These are phyloP conservation scores for Hyaloperonospora brassicae DNA, from an alignment of 352 stramenopile species.

Conservation along the genomic window DNA sequence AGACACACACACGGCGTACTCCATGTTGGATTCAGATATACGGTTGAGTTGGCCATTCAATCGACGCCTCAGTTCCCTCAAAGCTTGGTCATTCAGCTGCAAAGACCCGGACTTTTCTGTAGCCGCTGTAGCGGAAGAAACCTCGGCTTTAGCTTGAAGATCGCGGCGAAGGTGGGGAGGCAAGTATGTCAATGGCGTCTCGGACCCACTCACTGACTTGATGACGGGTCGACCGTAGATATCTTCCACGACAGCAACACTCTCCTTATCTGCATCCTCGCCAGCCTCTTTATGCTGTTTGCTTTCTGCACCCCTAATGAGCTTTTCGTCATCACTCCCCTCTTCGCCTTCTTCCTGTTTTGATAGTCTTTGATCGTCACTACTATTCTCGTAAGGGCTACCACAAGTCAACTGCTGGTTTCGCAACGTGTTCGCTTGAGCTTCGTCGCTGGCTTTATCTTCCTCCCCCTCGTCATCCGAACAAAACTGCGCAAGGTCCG, in stretches of 20 bases:
- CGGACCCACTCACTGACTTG: slow-evolving; percentile 30
- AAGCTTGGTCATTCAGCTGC: slow-evolving; percentile 63
- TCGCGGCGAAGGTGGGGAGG: slow-evolving; percentile 81
- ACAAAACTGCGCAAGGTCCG: slow-evolving; percentile 56
- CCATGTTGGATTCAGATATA: slow-evolving; percentile 88
- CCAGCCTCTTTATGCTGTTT: slow-evolving; percentile 3
- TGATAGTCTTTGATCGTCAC: slow-evolving; percentile 16
- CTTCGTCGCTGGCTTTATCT: slow-evolving; percentile 33
- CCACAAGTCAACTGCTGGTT: slow-evolving; percentile 35
- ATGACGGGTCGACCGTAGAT: slow-evolving; percentile 78
- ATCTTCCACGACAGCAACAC: slow-evolving; percentile 58
- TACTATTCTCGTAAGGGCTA: slow-evolving; percentile 7
- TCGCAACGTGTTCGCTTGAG: slow-evolving; percentile 40
- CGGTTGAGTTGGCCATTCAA: slow-evolving; percentile 89
- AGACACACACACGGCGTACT: slow-evolving; percentile 29
- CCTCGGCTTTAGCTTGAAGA: slow-evolving; percentile 38
- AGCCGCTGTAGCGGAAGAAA: slow-evolving; percentile 24
- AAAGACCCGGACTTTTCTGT: slow-evolving; percentile 28
- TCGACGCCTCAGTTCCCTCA: slow-evolving; percentile 59
- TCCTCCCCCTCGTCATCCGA: slow-evolving; percentile 56
- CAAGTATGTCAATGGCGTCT: slow-evolving; percentile 65
- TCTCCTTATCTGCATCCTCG: slow-evolving; percentile 27
- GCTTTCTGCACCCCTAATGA: slow-evolving; percentile 19
- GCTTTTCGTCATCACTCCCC: slow-evolving; percentile 14
- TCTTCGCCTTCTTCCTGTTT: slow-evolving; percentile 12